A percentile compares a stretch with the other conserved stretches of the same genome.
These are phyloP conservation scores for Xylaria multiplex DNA, from an alignment of 2,329 filamentous ascomycete genomes.

Conservation along the genomic window DNA sequence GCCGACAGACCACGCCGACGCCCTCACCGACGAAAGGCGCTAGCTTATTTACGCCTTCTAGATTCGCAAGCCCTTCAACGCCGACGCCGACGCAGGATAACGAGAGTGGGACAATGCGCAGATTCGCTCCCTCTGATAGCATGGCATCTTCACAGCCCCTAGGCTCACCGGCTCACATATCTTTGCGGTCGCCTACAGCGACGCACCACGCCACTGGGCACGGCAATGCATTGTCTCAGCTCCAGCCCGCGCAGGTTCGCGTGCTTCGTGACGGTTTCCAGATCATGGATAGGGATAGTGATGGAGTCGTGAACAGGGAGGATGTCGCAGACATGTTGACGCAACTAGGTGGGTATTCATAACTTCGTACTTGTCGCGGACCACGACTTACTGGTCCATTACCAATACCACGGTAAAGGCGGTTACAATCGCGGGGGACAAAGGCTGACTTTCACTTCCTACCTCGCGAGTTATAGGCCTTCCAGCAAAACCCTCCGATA, in stretches of 20 bases:
- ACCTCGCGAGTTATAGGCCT: constrained; percentile 64
- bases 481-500: constrained; percentile 73
- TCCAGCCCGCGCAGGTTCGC: constrained; percentile 84
- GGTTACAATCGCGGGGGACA: not conserved
- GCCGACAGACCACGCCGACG: constrained; percentile 72
- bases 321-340: constrained; percentile 89
- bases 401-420: not conserved
- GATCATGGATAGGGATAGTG: constrained; percentile 88
- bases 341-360: constrained; percentile 72
- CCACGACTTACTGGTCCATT: not conserved
- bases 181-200: constrained; percentile 49
- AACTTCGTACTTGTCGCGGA: not conserved
- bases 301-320: constrained; percentile 81
- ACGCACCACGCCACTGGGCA: constrained; percentile 50
- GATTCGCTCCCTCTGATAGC: constrained; percentile 35
- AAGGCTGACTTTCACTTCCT: constrained; percentile 2
- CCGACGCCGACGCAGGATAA: constrained; percentile 49
- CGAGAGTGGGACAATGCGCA: constrained; percentile 38
- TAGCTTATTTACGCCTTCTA: constrained; percentile 59
- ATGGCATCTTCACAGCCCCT: constrained; percentile 41
- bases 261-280: constrained; percentile 93
- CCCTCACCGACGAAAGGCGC: constrained; percentile 66
- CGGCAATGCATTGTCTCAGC: constrained; percentile 71
- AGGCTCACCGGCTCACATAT: constrained; percentile 51
- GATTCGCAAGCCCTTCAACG: constrained; percentile 48